Base-by-base conservation (phyloP, 148 eudicot species). In the Hydrangea macrophylla region DNA sequence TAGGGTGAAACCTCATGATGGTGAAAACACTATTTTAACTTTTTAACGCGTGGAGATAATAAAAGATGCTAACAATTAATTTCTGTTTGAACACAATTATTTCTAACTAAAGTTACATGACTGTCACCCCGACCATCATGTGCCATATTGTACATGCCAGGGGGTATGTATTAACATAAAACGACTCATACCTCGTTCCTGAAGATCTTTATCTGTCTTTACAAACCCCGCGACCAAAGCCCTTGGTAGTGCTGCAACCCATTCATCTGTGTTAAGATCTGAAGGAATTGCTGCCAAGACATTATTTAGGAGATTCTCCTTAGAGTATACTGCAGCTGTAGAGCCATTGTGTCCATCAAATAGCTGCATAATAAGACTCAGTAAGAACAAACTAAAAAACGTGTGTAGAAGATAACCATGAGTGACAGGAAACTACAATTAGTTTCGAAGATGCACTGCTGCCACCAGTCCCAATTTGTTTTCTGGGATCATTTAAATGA, bases 271-370 rank as follows among this genome's bases (percentile, higher is more conserved):
- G 65, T 79, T 88, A 70, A 93, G 97, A 65, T 85, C 89, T 31
- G 87, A 72, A 35, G 98, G 98, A 45, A 93, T 79, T 32, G 97
- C 95, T 59, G 73, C 76, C 74, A 93, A 76, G 12, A 93, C 80
- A 72, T 90, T 90, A 33, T 79, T 90, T 58, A 93, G 69, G 35
- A 93, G 88, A 75, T 90, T 84, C 55, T 93, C 98, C 64, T 86
- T 93, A 12, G 89, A 35, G 54, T 88, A 93, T 79, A 90, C 82
- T 53, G 98, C 96, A 55, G 98, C 98, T 53, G 96, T 92, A 60
- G 96, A 71, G 64, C 98, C 98, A 68, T 93, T 90, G 70, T 93
- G 98, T 45, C 98, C 98, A 76, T 93, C 98, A 79, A 93, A 88
- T 70, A 94, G 67, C 99, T 94, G 86, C 36, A 45, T 24, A n/a